Percentiles rank a stretch among this genome's conserved stretches.
Conservation (phyloP, 768 basidiomycete genomes). For the Leccinum subgranulosum region DNA sequence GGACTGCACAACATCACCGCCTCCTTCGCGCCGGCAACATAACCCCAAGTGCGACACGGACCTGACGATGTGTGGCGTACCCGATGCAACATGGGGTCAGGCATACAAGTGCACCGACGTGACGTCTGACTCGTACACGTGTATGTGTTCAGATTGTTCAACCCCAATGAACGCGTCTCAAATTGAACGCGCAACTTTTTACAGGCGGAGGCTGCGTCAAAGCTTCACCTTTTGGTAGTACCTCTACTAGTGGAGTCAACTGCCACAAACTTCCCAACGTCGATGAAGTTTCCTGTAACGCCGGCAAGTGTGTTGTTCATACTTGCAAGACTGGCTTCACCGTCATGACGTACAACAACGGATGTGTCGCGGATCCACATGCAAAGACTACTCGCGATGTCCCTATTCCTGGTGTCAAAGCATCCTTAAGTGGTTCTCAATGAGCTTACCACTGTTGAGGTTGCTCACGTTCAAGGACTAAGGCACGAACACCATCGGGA, state of each 20-base stretch:
- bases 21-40: slow-evolving; percentile 17
- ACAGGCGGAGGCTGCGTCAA: slow-evolving; percentile 37
- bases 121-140: slow-evolving; percentile 24
- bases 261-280: slow-evolving; percentile 32
- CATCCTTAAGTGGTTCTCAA: neutral
- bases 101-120: slow-evolving; percentile 33
- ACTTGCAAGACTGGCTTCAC: slow-evolving; percentile 24
- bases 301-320: slow-evolving; percentile 26
- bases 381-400: neutral
- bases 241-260: slow-evolving; percentile 24
- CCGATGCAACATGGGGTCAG: slow-evolving; percentile 9
- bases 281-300: slow-evolving; percentile 27
- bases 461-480: neutral
- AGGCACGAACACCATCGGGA: neutral
- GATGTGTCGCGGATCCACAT: slow-evolving; percentile 9
- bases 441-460: neutral
- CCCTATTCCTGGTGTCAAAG: neutral
- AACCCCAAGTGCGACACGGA: slow-evolving; percentile 20
- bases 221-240: slow-evolving; percentile 17
- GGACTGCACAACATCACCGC: slow-evolving; percentile 16
- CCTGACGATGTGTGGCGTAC: slow-evolving; percentile 27
- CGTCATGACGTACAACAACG: slow-evolving; percentile 3
- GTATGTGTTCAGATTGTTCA: slow-evolving; percentile 21
- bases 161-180: neutral
- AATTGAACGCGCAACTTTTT: neutral